Percentiles rank a stretch among this genome's conserved stretches.
Evolutionary conservation across 2,329 filamentous ascomycete species (phyloP).

Genomic region (Cladosporium sp.): DNA sequence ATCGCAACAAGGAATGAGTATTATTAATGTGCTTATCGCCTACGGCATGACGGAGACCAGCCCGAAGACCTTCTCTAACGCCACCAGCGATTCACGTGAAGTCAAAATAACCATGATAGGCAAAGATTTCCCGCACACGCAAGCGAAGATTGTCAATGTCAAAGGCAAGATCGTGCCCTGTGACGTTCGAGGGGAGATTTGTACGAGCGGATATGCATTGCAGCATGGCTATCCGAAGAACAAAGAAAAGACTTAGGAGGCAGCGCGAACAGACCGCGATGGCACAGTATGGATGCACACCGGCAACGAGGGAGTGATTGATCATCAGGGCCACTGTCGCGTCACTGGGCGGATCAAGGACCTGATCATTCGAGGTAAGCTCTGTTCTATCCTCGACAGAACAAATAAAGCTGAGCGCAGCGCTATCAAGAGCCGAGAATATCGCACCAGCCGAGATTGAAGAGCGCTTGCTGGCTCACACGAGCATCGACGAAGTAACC

Average conservation of each 20-base stretch:
- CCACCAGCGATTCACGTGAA: constrained; percentile 69
- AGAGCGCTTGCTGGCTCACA: constrained; percentile 32
- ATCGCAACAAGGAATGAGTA: constrained; percentile 69
- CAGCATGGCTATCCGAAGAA: constrained; percentile 67
- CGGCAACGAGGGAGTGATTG: constrained; percentile 58
- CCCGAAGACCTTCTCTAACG: constrained; percentile 78
- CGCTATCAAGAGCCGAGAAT: constrained; percentile 60
- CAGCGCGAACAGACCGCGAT: constrained; percentile 52
- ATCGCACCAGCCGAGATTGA: constrained; percentile 47
- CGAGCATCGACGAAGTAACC: constrained; percentile 30
- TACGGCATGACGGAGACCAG: constrained; percentile 73
- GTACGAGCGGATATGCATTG: constrained; percentile 75
- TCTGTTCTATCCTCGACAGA: not conserved
- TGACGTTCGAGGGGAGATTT: constrained; percentile 65
- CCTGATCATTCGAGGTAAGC: constrained; percentile 47
- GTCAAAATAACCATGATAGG: constrained; percentile 72
- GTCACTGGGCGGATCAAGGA: constrained; percentile 38
- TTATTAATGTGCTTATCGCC: constrained; percentile 65
- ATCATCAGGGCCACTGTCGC: constrained; percentile 45
- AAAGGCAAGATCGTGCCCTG: constrained; percentile 36
- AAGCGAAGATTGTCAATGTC: constrained; percentile 75
- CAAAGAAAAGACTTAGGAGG: constrained; percentile 71
- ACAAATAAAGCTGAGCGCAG: not conserved
- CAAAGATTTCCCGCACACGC: constrained; percentile 71
- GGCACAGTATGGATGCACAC: constrained; percentile 64